phyloP scores from a whole-genome alignment of 176 grass and related monocot genomes.

The Cenchrus purpureus region DNA sequence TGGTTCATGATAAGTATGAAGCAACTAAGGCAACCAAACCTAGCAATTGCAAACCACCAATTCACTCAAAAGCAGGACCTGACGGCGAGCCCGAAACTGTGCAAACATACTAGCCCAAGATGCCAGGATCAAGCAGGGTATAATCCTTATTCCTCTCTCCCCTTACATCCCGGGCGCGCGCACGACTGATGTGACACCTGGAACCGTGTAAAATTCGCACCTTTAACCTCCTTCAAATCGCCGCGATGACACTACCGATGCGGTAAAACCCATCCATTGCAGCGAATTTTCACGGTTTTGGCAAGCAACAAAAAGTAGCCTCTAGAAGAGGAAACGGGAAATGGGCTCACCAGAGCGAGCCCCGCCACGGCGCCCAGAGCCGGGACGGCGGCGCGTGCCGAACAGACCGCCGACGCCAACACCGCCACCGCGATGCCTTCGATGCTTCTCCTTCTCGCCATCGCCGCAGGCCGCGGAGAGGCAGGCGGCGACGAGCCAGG shows the following conservation, averaged over 20 bases:
- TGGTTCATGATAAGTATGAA: not conserved
- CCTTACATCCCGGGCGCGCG: slow-evolving; percentile 40
- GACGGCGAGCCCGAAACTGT: slow-evolving; percentile 14
- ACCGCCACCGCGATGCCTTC: slow-evolving; percentile 12
- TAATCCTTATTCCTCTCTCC: slow-evolving; percentile 39
- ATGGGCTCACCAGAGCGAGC: slow-evolving; percentile 51
- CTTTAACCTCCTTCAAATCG: slow-evolving; percentile 36
- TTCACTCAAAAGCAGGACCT: slow-evolving; percentile 17
- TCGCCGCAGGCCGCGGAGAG: slow-evolving; percentile 66
- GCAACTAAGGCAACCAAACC: not conserved
- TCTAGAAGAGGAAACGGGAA: slow-evolving; percentile 21
- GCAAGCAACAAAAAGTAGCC: slow-evolving; percentile 22
- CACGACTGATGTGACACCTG: slow-evolving; percentile 44
- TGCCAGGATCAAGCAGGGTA: slow-evolving; percentile 36
- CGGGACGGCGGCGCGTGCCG: slow-evolving; percentile 41
- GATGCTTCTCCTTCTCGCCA: slow-evolving; percentile 40
- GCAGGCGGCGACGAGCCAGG: slow-evolving; percentile 80
- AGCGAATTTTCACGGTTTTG: slow-evolving; percentile 18
- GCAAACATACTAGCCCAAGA: slow-evolving; percentile 19
- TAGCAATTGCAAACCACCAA: not conserved
- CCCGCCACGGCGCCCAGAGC: slow-evolving; percentile 42
- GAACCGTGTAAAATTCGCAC: slow-evolving; percentile 28
- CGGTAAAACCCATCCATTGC: not conserved
- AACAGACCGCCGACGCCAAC: slow-evolving; percentile 33
- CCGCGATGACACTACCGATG: slow-evolving; percentile 40